Evolutionary conservation across 2,329 filamentous ascomycete species (phyloP).

Genomic region (Tolypocladium inflatum): DNA sequence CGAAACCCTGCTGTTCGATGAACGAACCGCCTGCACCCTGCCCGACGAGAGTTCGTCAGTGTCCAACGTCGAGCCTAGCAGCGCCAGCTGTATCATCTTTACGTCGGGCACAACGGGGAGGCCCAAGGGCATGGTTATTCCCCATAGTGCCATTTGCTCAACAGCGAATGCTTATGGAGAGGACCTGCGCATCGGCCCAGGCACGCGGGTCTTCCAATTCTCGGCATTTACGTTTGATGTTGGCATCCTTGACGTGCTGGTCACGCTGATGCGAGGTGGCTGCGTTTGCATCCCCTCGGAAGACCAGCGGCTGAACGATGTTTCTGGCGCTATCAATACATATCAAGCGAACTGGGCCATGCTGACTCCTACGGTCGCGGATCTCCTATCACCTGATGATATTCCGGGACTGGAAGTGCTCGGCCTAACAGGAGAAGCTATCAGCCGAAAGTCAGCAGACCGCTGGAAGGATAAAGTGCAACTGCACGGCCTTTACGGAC

Average conservation of each 20-base stretch:
- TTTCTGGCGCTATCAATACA: slow-evolving; percentile 4
- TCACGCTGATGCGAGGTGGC: slow-evolving; percentile 7
- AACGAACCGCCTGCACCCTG: too few species aligned
- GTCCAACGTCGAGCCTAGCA: background rate
- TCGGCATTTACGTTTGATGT: slow-evolving; percentile 10
- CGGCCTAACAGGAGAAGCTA: slow-evolving; percentile 1
- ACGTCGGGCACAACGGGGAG: slow-evolving; percentile 46
- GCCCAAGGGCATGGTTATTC: slow-evolving; percentile 30
- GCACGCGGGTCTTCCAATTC: slow-evolving; percentile 8
- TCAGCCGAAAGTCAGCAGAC: background rate
- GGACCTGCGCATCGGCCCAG: slow-evolving; percentile 3
- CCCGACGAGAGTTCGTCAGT: too few species aligned
- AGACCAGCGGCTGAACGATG: slow-evolving; percentile 6
- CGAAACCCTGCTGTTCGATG: too few species aligned
- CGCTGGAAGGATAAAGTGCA: background rate
- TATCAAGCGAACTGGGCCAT: background rate
- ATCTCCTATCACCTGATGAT: slow-evolving; percentile 1
- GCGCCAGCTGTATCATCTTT: slow-evolving; percentile 20
- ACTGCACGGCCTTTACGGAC: background rate
- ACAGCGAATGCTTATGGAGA: background rate
- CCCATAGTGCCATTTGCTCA: slow-evolving; percentile 4
- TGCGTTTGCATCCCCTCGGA: slow-evolving; percentile 9
- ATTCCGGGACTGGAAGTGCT: background rate
- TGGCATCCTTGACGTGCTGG: slow-evolving; percentile 6
- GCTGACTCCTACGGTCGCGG: slow-evolving; percentile 6